phyloP scores from a whole-genome alignment of 352 stramenopile species.

The Sclerospora graminicola region DNA sequence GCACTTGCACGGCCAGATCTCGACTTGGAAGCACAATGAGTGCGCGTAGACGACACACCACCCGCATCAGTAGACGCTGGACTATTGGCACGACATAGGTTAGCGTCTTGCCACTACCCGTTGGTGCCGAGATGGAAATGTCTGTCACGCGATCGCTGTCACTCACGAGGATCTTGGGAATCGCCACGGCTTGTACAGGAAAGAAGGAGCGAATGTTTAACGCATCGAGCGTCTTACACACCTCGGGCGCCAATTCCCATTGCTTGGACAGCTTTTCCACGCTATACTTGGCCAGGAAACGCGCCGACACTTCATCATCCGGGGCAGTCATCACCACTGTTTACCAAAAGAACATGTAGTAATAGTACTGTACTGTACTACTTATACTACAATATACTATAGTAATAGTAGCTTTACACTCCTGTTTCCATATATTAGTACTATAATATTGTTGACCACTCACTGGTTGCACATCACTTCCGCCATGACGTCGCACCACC shows the following conservation, averaged over 20 bases:
- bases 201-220: conserved; percentile 87
- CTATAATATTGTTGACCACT: too few species aligned
- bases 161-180: conserved; percentile 86
- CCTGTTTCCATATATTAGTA: too few species aligned
- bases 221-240: conserved; percentile 28
- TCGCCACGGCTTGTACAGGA: conserved; percentile 90
- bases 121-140: conserved; percentile 95
- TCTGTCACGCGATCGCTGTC: conserved; percentile 81
- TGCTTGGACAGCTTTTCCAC: conserved; percentile 44
- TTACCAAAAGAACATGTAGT: conserved; percentile 1
- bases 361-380: background rate
- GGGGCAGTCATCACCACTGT: conserved; percentile 9
- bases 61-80: conserved; percentile 72
- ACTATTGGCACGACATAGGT: conserved; percentile 95
- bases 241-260: conserved; percentile 35
- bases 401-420: too few species aligned
- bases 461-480: conserved; percentile 11
- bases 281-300: conserved; percentile 57
- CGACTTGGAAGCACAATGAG: conserved; percentile 95
- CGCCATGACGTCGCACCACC: conserved; percentile 66
- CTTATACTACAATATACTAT: background rate
- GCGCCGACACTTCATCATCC: conserved; percentile 17
- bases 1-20: conserved; percentile 91
- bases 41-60: conserved; percentile 86
- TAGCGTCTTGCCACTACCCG: conserved; percentile 96